A percentile compares a stretch with the other conserved stretches of the same genome.
phyloP scores from a whole-genome alignment of 2,329 filamentous ascomycete genomes.

The Neoarthrinium moseri region DNA sequence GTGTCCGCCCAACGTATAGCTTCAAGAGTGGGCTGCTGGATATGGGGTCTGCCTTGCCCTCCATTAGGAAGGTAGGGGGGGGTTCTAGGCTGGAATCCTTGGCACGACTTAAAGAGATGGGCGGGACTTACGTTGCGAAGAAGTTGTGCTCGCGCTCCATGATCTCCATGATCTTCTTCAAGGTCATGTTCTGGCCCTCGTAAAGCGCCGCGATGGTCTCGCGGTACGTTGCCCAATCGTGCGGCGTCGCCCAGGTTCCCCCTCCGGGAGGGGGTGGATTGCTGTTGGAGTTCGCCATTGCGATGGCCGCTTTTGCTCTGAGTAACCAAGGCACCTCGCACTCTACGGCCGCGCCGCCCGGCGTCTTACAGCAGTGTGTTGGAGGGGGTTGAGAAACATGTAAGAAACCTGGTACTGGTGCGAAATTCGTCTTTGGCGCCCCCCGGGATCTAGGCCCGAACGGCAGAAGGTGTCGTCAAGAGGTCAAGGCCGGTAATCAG shows the following conservation, averaged over 20 bases:
- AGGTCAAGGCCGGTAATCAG: not conserved
- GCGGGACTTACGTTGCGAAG: slow-evolving; percentile 6
- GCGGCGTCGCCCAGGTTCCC: slow-evolving; percentile 8
- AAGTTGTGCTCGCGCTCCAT: slow-evolving; percentile 9
- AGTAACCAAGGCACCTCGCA: not conserved
- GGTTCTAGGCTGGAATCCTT: no score
- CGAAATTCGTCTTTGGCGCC: not conserved
- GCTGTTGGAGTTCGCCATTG: slow-evolving; percentile 6
- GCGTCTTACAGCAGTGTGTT: slow-evolving; percentile 1
- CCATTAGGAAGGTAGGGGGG: slow-evolving; percentile 9
- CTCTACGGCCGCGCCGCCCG: not conserved
- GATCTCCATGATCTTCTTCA: slow-evolving; percentile 9
- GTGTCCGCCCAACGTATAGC: not conserved
- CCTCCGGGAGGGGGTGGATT: slow-evolving; percentile 1
- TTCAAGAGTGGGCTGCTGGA: not conserved
- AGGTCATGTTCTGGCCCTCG: slow-evolving; percentile 9
- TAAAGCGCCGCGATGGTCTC: slow-evolving; percentile 5
- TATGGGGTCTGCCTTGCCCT: not conserved
- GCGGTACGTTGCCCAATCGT: slow-evolving; percentile 9
- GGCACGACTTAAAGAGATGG: not conserved
- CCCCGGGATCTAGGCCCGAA: no score
- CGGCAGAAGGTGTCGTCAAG: not conserved
- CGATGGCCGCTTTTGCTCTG: not conserved
- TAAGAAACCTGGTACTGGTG: not conserved
- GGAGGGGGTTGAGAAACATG: no score